Evolutionary conservation across 441 rosid genomes (phyloP).

Genomic region (Manihot esculenta): DNA sequence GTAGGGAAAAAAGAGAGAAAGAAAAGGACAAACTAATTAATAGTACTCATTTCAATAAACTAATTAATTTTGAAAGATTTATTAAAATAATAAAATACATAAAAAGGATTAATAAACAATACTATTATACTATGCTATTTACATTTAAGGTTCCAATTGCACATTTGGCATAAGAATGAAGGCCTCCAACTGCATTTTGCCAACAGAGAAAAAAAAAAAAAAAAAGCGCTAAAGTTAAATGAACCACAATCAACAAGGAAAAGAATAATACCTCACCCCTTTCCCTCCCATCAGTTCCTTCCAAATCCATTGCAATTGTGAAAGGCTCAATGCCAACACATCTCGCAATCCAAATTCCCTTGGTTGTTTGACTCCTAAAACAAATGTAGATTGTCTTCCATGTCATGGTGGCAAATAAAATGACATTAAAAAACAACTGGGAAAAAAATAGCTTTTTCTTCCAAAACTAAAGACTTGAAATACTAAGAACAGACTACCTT

Average conservation of each 20-base stretch:
- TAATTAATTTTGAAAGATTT: too few species aligned
- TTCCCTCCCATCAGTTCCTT: conserved; percentile 96
- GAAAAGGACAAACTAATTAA: too few species aligned
- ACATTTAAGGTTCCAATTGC: too few species aligned
- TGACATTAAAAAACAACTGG: background rate
- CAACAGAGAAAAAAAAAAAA: background rate
- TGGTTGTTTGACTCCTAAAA: conserved; percentile 88
- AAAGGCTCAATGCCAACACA: conserved; percentile 77
- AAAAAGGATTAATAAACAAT: too few species aligned
- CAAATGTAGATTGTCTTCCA: conserved; percentile 7
- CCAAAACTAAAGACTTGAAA: conserved; percentile 17
- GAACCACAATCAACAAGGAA: background rate
- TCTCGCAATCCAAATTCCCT: conserved; percentile 89
- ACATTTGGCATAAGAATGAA: too few species aligned
- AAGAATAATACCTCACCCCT: conserved; percentile 73
- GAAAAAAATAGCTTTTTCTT: background rate
- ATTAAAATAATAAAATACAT: too few species aligned
- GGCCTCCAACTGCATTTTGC: too few species aligned
- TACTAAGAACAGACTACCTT: conserved; percentile 26
- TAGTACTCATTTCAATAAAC: too few species aligned
- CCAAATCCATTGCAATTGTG: conserved; percentile 88
- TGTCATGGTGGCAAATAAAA: background rate
- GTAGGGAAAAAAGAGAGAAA: too few species aligned
- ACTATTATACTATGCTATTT: too few species aligned
- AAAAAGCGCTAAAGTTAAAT: background rate